These are phyloP conservation scores for Kentomonas sorsogonicus DNA, from an alignment of 208 protist genomes.

Conservation along the genomic window DNA sequence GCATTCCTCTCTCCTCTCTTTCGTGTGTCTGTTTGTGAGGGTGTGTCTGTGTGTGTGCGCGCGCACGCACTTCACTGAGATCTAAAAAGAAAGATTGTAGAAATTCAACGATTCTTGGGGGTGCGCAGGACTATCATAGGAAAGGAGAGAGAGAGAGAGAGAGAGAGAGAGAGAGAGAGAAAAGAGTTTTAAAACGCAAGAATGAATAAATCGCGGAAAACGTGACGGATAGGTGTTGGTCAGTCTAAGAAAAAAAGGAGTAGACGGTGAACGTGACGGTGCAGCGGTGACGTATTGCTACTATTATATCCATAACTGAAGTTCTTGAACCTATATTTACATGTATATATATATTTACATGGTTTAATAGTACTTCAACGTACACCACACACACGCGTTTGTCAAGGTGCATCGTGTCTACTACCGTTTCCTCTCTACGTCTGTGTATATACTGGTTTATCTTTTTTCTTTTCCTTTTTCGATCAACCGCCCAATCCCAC, in stretches of 20 bases:
- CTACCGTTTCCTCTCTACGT: no score
- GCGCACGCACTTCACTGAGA: not conserved
- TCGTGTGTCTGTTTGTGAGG: not conserved
- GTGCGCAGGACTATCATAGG: no score
- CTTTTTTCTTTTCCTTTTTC: not conserved
- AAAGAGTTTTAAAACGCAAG: not conserved
- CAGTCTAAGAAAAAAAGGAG: not conserved
- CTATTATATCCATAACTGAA: not conserved
- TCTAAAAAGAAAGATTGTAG: slow-evolving; percentile 12
- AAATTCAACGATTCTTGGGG: no score
- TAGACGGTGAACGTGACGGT: not conserved
- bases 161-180: not conserved
- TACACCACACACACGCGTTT: no score
- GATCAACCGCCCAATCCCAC: no score
- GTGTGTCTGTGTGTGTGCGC: not conserved
- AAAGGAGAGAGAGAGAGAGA: slow-evolving; percentile 5
- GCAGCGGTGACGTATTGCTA: not conserved
- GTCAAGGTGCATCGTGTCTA: no score
- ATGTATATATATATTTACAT: no score
- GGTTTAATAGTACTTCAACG: no score
- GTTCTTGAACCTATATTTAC: no score
- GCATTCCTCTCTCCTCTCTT: not conserved
- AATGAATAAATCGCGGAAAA: not conserved
- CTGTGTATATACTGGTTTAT: no score
- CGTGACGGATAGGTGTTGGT: no score